Base-by-base conservation (phyloP, 176 grass and related monocot genomes). In the Cenchrus purpureus region DNA sequence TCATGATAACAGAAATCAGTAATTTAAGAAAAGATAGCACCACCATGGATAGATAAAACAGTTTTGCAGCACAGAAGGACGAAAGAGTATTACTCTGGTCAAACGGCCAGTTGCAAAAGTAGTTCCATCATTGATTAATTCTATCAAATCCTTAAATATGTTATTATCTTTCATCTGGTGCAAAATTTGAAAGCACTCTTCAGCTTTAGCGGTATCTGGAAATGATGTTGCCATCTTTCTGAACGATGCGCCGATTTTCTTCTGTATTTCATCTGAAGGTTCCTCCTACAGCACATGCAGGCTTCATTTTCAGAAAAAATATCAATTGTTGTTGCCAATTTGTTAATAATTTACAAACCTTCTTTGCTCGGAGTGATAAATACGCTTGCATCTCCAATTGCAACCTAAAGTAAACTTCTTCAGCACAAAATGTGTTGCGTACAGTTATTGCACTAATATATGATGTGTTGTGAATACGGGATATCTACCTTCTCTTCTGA, bases 161-260 rank as follows among this genome's bases (percentile, higher is more conserved):
- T 95, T 92, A 55, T 92, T 98, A 81, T 98, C 96, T 80, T 94
- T 98, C 89, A 92, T 92, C 78, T 87, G 89, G 67, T 95, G 93
- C 80, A 98, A 95, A 86, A 34, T 91, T 88, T 87, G 77, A 75
- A 98, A 98, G 84, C 78, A 95, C 46, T 92, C 96, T 71, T 84
- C 80, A 79, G 91, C 91, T 86, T 89, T 95, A 85, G 87, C 87
- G 57, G 88, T 59, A 79, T 95, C 93, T 48, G 68, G 40, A 58
- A 98, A 98, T n/a, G 68, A 79, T 68, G 77, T 64, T 32, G 91
- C 86, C 93, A 98, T 98, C 82, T 91, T 90, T 87, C 66, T 91
- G 62, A 95, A 94, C 70, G 77, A 91, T 74, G 68, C 58, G 71
- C 76, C 79, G 74, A 91, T 79, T 87, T 73, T 98, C 68, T 82